Conservation (phyloP, 225 moss, liverwort and hornwort species). For the Neckera pumila region DNA sequence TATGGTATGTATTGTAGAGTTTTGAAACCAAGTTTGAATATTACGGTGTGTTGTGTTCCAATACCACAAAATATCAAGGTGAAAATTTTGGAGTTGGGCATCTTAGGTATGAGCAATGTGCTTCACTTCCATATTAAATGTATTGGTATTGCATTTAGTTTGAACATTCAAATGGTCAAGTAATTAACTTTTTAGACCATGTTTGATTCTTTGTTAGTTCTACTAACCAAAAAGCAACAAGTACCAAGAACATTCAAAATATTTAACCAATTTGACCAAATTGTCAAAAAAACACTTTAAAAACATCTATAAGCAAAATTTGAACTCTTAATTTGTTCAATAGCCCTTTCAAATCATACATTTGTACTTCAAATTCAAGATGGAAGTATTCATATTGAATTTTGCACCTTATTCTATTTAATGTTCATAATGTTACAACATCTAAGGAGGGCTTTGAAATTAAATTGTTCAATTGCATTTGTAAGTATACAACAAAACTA, state of each 20-base stretch:
- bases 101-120: not conserved
- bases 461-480: not conserved
- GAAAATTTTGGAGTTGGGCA: not conserved
- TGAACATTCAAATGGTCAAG: not conserved
- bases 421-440: not conserved
- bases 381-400: not conserved
- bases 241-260: no score
- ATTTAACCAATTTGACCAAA: not conserved
- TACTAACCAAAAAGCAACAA: not conserved
- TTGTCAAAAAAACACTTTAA: not conserved
- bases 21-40: not conserved
- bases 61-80: not conserved
- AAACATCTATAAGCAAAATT: not conserved
- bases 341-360: not conserved
- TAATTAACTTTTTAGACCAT: not conserved
- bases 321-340: rapidly evolving
- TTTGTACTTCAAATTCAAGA: not conserved
- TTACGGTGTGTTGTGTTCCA: not conserved
- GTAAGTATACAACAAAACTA: not conserved
- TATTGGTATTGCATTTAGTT: not conserved
- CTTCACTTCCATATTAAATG: not conserved
- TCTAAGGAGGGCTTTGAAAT: not conserved
- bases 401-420: not conserved
- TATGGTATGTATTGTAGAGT: no score
- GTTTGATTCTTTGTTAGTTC: not conserved